Percentiles rank a stretch among this genome's conserved stretches.
These are phyloP conservation scores for Pseudocercospora crystallina DNA, from an alignment of 2,329 filamentous ascomycete species.

Conservation along the genomic window DNA sequence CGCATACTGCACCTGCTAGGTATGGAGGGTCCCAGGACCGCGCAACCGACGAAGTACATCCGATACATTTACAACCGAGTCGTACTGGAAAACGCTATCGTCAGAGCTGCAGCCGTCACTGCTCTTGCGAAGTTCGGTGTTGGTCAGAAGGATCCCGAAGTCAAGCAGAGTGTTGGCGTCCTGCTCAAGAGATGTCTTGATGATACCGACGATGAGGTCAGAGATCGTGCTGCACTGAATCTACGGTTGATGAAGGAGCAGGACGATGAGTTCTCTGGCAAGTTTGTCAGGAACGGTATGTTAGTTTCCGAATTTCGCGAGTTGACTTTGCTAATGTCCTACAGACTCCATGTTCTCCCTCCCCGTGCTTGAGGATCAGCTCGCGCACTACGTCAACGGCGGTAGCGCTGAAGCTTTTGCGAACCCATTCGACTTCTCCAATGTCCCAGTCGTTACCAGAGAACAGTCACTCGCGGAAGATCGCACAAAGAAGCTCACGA, in stretches of 20 bases:
- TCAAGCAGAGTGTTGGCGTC: conserved; percentile 93
- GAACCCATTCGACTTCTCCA: conserved; percentile 82
- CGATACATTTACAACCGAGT: conserved; percentile 99
- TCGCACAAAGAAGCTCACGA: conserved; percentile 93
- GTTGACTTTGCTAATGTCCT: conserved; percentile 23
- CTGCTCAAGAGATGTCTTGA: conserved; percentile 91
- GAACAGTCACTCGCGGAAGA: conserved; percentile 97
- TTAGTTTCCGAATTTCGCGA: neutral
- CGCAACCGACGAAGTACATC: conserved; percentile 96
- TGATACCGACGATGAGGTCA: conserved; percentile 95
- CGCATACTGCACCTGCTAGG: conserved; percentile 92
- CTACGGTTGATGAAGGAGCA: conserved; percentile 82
- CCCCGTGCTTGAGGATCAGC: conserved; percentile 91
- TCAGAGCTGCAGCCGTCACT: conserved; percentile 91
- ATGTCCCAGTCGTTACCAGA: conserved; percentile 88
- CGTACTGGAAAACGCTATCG: conserved; percentile 93
- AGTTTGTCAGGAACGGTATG: conserved; percentile 90
- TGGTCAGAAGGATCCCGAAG: conserved; percentile 91
- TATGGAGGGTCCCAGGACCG: conserved; percentile 90
- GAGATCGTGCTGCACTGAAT: conserved; percentile 91
- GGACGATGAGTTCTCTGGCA: conserved; percentile 79
- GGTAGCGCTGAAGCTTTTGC: conserved; percentile 84
- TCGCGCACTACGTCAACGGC: conserved; percentile 95
- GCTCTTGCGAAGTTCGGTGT: conserved; percentile 96
- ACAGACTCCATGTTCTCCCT: conserved; percentile 92